Evolutionary conservation across 306 rosid species (phyloP).

Genomic region (Fragaria vesca): DNA sequence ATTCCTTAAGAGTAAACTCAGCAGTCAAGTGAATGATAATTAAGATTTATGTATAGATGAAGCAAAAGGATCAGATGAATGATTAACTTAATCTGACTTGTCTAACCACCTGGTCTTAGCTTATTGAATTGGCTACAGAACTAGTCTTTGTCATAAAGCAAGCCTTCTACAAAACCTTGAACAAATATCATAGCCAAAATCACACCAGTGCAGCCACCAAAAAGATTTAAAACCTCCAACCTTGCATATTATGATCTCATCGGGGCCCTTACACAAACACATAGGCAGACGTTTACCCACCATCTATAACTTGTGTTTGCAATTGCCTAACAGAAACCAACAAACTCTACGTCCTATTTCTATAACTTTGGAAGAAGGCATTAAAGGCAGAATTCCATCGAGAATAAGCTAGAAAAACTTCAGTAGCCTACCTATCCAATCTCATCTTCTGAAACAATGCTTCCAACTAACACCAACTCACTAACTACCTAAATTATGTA

Average conservation of each 20-base stretch:
- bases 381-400: background rate
- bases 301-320: background rate
- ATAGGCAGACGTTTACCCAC: background rate
- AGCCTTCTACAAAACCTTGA: background rate
- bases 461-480: background rate
- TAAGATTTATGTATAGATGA: background rate
- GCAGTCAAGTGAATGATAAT: background rate
- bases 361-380: background rate
- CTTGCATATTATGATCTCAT: background rate
- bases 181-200: background rate
- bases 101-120: background rate
- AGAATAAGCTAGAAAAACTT: slow-evolving; percentile 1
- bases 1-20: background rate
- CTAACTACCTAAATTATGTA: background rate
- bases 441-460: background rate
- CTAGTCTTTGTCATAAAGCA: background rate
- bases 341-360: background rate
- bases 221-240: background rate
- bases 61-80: background rate
- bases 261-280: background rate
- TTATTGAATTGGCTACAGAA: background rate
- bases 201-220: background rate
- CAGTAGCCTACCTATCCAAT: background rate
- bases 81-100: background rate
- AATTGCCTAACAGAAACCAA: background rate